These are phyloP conservation scores for Camellia sinensis DNA, from an alignment of 148 eudicot species.

Conservation along the genomic window DNA sequence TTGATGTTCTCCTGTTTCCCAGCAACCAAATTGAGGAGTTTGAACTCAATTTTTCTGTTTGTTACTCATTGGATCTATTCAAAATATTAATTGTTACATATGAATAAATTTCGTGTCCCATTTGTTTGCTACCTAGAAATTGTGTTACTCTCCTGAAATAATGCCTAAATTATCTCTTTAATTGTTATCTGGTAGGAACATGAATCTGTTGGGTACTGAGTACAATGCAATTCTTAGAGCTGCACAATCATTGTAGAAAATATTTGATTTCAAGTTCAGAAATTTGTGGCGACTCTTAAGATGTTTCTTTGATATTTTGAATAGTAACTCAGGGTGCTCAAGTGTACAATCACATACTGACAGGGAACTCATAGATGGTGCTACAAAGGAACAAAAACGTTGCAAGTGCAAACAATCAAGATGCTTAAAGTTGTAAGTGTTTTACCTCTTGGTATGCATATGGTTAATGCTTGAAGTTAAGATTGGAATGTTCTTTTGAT, in stretches of 20 bases:
- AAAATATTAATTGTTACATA: too few relatives aligned
- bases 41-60: background rate
- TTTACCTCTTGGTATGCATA: background rate
- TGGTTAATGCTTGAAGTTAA: background rate
- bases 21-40: background rate
- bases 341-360: background rate
- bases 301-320: background rate
- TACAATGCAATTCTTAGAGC: background rate
- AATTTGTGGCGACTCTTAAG: background rate
- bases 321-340: background rate
- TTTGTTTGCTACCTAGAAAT: background rate
- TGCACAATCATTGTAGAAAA: background rate
- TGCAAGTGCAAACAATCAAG: constrained; percentile 16
- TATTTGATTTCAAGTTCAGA: background rate
- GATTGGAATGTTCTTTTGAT: background rate
- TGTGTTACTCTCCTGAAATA: background rate
- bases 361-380: background rate
- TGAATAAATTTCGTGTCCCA: too few relatives aligned
- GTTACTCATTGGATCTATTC: too few relatives aligned
- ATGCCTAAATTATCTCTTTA: background rate
- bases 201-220: background rate
- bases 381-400: constrained; percentile 8
- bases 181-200: background rate
- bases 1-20: background rate
- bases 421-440: constrained; percentile 12